Evolutionary conservation across 768 basidiomycete species (phyloP).

Genomic region (Phanerochaete carnosa): DNA sequence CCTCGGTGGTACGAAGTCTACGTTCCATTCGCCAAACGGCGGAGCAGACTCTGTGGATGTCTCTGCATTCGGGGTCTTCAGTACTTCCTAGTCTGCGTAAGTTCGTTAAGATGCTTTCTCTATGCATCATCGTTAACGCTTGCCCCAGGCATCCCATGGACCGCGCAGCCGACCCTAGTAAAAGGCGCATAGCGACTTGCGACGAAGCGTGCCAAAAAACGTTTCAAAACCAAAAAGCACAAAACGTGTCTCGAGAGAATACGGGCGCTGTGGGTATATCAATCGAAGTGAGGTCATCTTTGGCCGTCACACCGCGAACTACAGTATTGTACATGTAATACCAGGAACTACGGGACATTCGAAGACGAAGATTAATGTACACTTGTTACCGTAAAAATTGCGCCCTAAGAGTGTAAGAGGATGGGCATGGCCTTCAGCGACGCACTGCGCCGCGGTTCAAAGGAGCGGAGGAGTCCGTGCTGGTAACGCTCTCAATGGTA

Average conservation of each 20-base stretch:
- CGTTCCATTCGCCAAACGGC: neutral
- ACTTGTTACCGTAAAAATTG: too few relatives aligned
- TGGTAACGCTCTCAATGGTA: slow-evolving; percentile 1
- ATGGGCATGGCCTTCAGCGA: too few relatives aligned
- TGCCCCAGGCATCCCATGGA: neutral
- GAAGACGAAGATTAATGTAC: too few relatives aligned
- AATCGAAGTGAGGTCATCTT: too few relatives aligned
- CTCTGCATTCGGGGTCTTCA: neutral
- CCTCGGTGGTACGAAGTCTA: neutral
- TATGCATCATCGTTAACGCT: neutral
- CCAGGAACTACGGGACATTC: too few relatives aligned
- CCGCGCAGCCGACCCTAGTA: neutral
- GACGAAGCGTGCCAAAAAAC: neutral
- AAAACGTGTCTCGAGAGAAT: too few relatives aligned
- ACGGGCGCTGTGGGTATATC: too few relatives aligned
- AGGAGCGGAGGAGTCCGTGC: slow-evolving; percentile 7
- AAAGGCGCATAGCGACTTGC: neutral
- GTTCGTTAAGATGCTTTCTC: neutral
- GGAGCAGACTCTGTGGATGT: neutral
- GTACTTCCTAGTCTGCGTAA: neutral
- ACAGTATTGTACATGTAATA: too few relatives aligned
- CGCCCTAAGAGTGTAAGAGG: too few relatives aligned
- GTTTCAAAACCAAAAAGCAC: neutral
- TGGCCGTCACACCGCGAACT: too few relatives aligned
- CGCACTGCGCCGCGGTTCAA: neutral